These are phyloP conservation scores for Calonectria naviculata DNA, from an alignment of 2,329 filamentous ascomycete species.

Conservation along the genomic window DNA sequence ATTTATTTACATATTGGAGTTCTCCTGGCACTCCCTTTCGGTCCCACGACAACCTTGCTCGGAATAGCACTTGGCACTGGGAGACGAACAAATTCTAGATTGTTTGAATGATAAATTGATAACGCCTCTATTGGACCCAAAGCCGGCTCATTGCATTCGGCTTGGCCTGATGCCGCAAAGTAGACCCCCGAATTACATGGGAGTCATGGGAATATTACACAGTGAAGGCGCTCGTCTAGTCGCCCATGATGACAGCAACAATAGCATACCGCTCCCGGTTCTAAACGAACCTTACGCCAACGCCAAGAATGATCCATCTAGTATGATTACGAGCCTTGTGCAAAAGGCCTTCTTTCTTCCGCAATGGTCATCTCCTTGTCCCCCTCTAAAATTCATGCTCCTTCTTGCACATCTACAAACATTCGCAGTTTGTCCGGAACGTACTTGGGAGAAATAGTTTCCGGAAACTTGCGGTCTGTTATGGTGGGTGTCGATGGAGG, in stretches of 20 bases:
- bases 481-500: constrained; percentile 34
- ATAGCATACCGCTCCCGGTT: constrained; percentile 12
- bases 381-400: neutral
- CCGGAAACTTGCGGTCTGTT: constrained; percentile 30
- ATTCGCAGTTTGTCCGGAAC: constrained; percentile 53
- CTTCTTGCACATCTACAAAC: constrained; percentile 47
- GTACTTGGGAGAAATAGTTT: constrained; percentile 57
- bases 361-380: neutral
- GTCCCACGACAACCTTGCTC: neutral
- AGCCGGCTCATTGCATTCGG: constrained; percentile 1
- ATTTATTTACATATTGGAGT: no score
- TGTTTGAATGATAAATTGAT: neutral
- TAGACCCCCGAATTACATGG: neutral
- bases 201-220: constrained; percentile 13
- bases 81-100: neutral
- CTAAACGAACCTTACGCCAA: constrained; percentile 30
- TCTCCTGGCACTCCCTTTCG: neutral
- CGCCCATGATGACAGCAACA: constrained; percentile 11
- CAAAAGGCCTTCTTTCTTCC: constrained; percentile 8
- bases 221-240: constrained; percentile 12
- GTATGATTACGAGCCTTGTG: constrained; percentile 18
- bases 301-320: constrained; percentile 25
- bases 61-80: neutral
- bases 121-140: constrained; percentile 15
- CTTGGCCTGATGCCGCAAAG: constrained; percentile 9